Percentiles rank a stretch among this genome's conserved stretches.
phyloP scores from a whole-genome alignment of 345 rosid species.

The Eucalyptus polybractea region DNA sequence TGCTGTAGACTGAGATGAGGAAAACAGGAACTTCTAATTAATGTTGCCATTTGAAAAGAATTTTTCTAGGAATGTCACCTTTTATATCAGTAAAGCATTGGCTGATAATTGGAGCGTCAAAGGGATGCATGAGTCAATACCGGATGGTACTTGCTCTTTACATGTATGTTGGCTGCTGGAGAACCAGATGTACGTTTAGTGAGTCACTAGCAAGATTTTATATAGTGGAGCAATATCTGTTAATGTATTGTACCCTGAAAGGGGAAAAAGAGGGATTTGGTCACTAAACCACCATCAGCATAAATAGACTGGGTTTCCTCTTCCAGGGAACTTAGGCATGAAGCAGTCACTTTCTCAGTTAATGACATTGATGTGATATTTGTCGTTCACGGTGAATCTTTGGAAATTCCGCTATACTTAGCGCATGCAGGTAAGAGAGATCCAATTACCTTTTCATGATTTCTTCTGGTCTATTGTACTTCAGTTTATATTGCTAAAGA shows the following conservation, averaged over 20 bases:
- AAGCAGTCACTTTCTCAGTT: neutral
- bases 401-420: neutral
- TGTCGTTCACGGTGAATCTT: neutral
- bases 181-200: neutral
- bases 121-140: neutral
- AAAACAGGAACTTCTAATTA: neutral
- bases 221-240: neutral
- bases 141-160: neutral
- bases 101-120: neutral
- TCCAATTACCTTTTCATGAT: neutral
- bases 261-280: neutral
- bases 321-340: neutral
- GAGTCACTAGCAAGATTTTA: neutral
- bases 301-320: neutral
- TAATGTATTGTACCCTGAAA: neutral
- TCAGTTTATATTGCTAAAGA: neutral
- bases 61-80: neutral
- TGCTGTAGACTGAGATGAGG: neutral
- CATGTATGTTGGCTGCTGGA: neutral
- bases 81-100: neutral
- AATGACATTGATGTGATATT: neutral
- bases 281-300: neutral
- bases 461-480: neutral
- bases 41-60: neutral
- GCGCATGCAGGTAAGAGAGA: neutral